These are phyloP conservation scores for Pseudomassariella vexata DNA, from an alignment of 2,329 filamentous ascomycete species.

Conservation along the genomic window DNA sequence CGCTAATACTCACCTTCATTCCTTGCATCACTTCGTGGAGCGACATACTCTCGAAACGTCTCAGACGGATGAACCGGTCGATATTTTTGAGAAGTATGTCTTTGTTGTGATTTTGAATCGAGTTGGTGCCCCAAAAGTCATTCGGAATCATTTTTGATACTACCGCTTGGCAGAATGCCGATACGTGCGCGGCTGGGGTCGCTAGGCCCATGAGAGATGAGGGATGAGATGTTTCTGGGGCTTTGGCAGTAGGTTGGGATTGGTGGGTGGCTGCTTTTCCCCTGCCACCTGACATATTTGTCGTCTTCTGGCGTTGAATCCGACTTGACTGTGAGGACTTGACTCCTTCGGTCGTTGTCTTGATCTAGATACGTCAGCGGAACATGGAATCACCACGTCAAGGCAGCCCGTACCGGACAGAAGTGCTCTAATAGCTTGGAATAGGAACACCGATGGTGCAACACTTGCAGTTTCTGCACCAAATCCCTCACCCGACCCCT, in stretches of 20 bases:
- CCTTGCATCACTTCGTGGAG: conserved; percentile 73
- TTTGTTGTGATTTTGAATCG: conserved; percentile 53
- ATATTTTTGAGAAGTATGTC: conserved; percentile 57
- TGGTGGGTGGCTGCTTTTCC: conserved; percentile 12
- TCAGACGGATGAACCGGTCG: conserved; percentile 70
- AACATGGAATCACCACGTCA: too few species aligned
- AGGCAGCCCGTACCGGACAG: conserved; percentile 63
- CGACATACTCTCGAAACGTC: conserved; percentile 75
- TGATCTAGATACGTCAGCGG: too few species aligned
- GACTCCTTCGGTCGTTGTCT: not conserved
- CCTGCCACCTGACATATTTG: conserved; percentile 10
- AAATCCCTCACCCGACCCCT: conserved; percentile 56
- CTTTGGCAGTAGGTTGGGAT: conserved; percentile 10
- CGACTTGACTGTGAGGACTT: not conserved
- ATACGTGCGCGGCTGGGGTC: conserved; percentile 63
- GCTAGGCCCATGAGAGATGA: conserved; percentile 59
- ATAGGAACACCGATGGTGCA: conserved; percentile 74
- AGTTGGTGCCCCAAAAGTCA: conserved; percentile 64
- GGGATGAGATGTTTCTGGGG: conserved; percentile 31
- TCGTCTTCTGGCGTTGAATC: not conserved
- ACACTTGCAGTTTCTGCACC: conserved; percentile 60
- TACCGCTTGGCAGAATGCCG: conserved; percentile 79
- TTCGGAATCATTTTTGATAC: conserved; percentile 67
- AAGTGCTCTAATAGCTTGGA: conserved; percentile 72
- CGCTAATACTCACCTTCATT: conserved; percentile 54